phyloP scores from a whole-genome alignment of 2,329 filamentous ascomycete species.

The Xylaria sp. region DNA sequence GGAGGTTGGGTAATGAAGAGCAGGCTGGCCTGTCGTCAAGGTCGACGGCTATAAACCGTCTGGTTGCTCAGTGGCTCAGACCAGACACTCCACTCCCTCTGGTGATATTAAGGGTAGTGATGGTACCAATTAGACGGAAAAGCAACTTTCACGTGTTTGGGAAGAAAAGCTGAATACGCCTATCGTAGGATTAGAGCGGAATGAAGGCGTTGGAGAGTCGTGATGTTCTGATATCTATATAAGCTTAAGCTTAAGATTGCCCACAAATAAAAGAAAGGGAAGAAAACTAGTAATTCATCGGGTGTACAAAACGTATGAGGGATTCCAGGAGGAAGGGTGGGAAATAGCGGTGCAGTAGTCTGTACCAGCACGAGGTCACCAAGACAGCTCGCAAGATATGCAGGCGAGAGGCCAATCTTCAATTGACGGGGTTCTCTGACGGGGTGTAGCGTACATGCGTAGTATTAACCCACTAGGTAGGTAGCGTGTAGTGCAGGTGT shows the following conservation, averaged over 20 bases:
- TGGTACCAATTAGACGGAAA: background rate
- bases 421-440: slow-evolving; percentile 30
- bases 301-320: slow-evolving; percentile 37
- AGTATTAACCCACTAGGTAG: background rate
- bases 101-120: background rate
- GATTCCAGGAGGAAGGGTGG: slow-evolving; percentile 41
- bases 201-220: background rate
- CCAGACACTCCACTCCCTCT: slow-evolving; percentile 4
- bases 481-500: slow-evolving; percentile 5
- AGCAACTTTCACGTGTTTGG: background rate
- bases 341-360: slow-evolving; percentile 43
- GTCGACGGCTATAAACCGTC: background rate
- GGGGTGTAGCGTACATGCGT: slow-evolving; percentile 11
- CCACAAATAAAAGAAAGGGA: slow-evolving; percentile 19
- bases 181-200: background rate
- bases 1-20: background rate
- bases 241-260: slow-evolving; percentile 5
- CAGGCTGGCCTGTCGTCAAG: background rate
- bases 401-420: slow-evolving; percentile 26
- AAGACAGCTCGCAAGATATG: slow-evolving; percentile 31
- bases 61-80: background rate
- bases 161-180: background rate
- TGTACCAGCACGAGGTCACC: slow-evolving; percentile 47
- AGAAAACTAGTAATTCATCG: slow-evolving; percentile 26
- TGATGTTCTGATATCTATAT: slow-evolving; percentile 3